phyloP scores from a whole-genome alignment of 345 rosid species.

The Corchorus olitorius region DNA sequence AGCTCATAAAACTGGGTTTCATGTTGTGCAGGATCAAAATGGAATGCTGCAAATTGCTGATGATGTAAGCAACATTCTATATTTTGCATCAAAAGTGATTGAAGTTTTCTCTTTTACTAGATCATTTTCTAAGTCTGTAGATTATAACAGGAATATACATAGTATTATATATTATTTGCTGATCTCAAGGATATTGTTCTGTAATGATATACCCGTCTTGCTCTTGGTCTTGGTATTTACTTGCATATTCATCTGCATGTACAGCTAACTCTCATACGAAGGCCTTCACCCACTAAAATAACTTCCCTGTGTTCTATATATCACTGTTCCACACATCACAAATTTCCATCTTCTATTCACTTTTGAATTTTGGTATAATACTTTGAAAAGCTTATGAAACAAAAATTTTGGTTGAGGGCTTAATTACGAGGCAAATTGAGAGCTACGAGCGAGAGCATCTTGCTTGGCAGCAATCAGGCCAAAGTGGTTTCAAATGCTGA shows the following conservation, averaged over 20 bases:
- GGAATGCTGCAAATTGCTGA: constrained; percentile 86
- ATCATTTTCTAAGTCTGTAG: not conserved
- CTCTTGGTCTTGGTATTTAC: not conserved
- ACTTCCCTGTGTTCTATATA: not conserved
- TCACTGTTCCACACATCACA: not conserved
- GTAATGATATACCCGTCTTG: not conserved
- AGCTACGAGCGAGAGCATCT: not conserved
- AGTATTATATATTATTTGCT: not conserved
- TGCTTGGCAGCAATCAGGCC: not conserved
- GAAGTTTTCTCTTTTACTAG: not conserved
- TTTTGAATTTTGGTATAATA: not conserved
- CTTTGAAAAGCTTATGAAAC: not conserved
- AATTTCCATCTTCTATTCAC: not conserved
- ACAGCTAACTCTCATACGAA: not conserved
- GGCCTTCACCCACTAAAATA: not conserved
- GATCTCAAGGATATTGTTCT: not conserved
- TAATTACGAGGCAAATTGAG: constrained; percentile 1
- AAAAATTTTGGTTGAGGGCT: constrained; percentile 10
- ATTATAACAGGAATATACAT: not conserved
- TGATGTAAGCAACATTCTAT: constrained; percentile 62
- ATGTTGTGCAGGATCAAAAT: constrained; percentile 64
- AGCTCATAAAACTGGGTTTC: constrained; percentile 26
- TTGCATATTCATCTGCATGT: not conserved
- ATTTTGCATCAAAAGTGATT: not conserved
- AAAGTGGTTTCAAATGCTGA: not conserved